Evolutionary conservation across 164 flowering plant genomes (phyloP).

Genomic region (Cinnamomum chago): DNA sequence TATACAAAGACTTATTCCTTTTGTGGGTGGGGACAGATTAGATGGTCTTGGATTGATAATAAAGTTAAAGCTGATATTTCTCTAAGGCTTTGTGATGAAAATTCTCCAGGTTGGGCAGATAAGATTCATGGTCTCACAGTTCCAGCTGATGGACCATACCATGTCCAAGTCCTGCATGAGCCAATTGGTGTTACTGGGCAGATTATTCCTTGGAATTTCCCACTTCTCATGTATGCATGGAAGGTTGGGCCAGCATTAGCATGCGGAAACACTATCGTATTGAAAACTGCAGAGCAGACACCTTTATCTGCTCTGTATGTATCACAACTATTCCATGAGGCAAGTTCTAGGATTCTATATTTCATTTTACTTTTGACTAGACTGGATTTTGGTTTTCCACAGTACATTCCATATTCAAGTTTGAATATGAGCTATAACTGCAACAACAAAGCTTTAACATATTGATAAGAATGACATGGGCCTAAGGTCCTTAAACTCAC

Average conservation of each 20-base stretch:
- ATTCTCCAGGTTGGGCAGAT: conserved; percentile 77
- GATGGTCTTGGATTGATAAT: no score
- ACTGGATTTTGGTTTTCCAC: neutral
- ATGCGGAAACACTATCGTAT: conserved; percentile 67
- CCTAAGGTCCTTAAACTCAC: neutral
- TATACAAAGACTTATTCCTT: no score
- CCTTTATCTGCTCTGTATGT: conserved; percentile 75
- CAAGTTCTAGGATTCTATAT: conserved; percentile 10
- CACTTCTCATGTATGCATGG: conserved; percentile 74
- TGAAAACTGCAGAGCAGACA: conserved; percentile 85
- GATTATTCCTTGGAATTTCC: conserved; percentile 92
- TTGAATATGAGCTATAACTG: neutral
- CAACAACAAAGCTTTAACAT: neutral
- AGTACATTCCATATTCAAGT: neutral
- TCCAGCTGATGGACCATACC: conserved; percentile 77
- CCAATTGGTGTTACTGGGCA: conserved; percentile 91
- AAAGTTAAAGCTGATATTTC: no score
- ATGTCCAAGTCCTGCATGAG: conserved; percentile 68
- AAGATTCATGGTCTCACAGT: conserved; percentile 84
- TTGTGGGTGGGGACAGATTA: no score
- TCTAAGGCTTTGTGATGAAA: neutral
- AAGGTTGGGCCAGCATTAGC: conserved; percentile 93
- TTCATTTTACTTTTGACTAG: neutral
- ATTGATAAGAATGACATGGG: neutral
- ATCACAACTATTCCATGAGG: conserved; percentile 71